Evolutionary conservation across 2,329 filamentous ascomycete genomes (phyloP).

Genomic region (Phyllosticta citrichinensis): DNA sequence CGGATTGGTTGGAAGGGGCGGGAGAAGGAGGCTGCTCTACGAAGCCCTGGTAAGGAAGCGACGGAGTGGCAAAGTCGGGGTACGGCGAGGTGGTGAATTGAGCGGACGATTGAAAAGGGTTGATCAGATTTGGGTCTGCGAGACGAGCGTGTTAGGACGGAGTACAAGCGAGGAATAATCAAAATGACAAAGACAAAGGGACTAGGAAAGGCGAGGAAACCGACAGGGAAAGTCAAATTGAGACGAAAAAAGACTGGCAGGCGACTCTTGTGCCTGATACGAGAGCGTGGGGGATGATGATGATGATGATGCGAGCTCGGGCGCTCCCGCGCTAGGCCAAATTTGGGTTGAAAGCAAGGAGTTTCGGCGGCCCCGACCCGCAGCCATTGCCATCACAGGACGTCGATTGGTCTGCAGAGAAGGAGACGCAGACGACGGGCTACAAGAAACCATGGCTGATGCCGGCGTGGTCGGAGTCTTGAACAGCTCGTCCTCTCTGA

Average conservation of each 20-base stretch:
- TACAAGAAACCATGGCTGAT: slow-evolving; percentile 31
- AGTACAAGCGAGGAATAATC: slow-evolving; percentile 8
- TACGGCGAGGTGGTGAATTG: slow-evolving; percentile 34
- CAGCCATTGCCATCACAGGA: slow-evolving; percentile 1
- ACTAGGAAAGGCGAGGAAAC: slow-evolving; percentile 23
- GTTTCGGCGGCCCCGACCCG: slow-evolving; percentile 13
- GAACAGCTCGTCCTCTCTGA: slow-evolving; percentile 17
- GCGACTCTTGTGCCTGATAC: slow-evolving; percentile 9
- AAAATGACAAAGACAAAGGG: slow-evolving; percentile 6
- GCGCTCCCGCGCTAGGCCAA: slow-evolving; percentile 12
- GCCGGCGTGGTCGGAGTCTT: slow-evolving; percentile 24
- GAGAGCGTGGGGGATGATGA: neutral
- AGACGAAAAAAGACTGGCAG: slow-evolving; percentile 11
- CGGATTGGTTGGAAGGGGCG: slow-evolving; percentile 47
- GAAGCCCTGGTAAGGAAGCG: slow-evolving; percentile 29
- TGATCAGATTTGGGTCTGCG: slow-evolving; percentile 49
- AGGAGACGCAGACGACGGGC: slow-evolving; percentile 7
- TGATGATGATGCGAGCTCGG: neutral
- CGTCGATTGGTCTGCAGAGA: slow-evolving; percentile 14
- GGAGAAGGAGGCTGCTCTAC: slow-evolving; percentile 50
- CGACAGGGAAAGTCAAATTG: slow-evolving; percentile 30
- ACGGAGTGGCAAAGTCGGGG: slow-evolving; percentile 30
- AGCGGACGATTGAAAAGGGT: slow-evolving; percentile 36
- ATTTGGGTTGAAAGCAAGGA: slow-evolving; percentile 22
- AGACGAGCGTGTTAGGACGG: neutral